These are phyloP conservation scores for Alternaria viburni DNA, from an alignment of 2,329 filamentous ascomycete genomes.

Conservation along the genomic window DNA sequence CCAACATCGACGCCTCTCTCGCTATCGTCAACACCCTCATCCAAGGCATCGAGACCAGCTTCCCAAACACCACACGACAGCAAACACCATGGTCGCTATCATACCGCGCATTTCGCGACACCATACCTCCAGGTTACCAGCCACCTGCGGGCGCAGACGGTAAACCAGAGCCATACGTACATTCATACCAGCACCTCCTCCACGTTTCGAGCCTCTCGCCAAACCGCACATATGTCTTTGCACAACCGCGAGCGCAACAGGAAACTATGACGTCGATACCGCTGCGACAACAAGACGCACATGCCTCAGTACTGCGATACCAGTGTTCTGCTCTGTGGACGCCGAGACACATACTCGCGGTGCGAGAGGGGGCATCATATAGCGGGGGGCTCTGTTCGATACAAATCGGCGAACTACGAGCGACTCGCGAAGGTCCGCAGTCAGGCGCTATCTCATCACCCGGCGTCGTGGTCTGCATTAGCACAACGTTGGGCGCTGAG, in stretches of 20 bases:
- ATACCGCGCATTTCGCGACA: slow-evolving; percentile 44
- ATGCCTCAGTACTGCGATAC: slow-evolving; percentile 22
- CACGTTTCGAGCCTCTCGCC: slow-evolving; percentile 30
- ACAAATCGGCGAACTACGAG: slow-evolving; percentile 37
- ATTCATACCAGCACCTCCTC: slow-evolving; percentile 41
- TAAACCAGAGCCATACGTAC: slow-evolving; percentile 20
- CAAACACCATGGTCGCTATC: slow-evolving; percentile 35
- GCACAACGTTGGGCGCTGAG: slow-evolving; percentile 17
- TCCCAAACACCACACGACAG: slow-evolving; percentile 26
- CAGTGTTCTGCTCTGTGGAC: slow-evolving; percentile 38
- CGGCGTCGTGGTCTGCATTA: slow-evolving; percentile 39
- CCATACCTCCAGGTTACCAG: slow-evolving; percentile 23
- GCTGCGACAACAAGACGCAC: slow-evolving; percentile 27
- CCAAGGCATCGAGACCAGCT: slow-evolving; percentile 36
- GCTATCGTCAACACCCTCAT: slow-evolving; percentile 28
- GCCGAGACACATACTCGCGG: slow-evolving; percentile 27
- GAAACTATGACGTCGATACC: slow-evolving; percentile 34
- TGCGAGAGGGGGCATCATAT: slow-evolving; percentile 31
- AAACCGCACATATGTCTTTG: slow-evolving; percentile 30
- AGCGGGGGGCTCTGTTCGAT: slow-evolving; percentile 31
- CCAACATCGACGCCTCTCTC: slow-evolving; percentile 31
- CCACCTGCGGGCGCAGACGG: slow-evolving; percentile 16
- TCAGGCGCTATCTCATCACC: slow-evolving; percentile 26
- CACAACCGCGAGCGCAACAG: slow-evolving; percentile 23
- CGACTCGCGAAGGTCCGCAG: slow-evolving; percentile 25